phyloP scores from a whole-genome alignment of 1,139 yeast species.

The Hanseniaspora sp. region DNA sequence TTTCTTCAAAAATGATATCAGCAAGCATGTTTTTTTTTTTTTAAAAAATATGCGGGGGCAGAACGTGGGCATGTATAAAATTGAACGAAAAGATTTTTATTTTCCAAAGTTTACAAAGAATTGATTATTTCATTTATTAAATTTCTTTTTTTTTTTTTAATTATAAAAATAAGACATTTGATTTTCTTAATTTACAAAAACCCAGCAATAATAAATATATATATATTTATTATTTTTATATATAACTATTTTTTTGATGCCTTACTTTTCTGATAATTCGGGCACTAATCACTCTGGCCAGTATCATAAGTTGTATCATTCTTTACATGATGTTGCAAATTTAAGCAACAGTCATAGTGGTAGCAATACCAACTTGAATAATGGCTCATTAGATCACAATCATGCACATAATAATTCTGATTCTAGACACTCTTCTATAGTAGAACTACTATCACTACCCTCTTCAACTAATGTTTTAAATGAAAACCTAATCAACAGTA shows the following conservation, averaged over 20 bases:
- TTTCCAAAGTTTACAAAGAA: too few relatives aligned
- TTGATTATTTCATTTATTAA: too few relatives aligned
- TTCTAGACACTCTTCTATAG: conserved; percentile 60
- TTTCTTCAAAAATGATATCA: too few relatives aligned
- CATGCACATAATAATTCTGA: conserved; percentile 2
- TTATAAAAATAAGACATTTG: too few relatives aligned
- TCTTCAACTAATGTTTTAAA: conserved; percentile 16
- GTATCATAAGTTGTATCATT: conserved; percentile 9
- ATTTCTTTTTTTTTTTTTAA: too few relatives aligned
- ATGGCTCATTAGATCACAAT: neutral
- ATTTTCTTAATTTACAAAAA: too few relatives aligned
- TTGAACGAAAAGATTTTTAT: too few relatives aligned
- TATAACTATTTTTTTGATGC: neutral
- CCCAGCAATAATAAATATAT: too few relatives aligned
- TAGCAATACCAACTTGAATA: neutral
- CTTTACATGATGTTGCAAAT: neutral
- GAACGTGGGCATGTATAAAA: too few relatives aligned
- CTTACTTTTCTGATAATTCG: neutral
- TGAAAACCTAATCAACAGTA: conserved; percentile 22
- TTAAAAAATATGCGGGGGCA: too few relatives aligned
- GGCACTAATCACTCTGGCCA: conserved; percentile 1
- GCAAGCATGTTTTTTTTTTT: too few relatives aligned
- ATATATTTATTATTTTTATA: neutral
- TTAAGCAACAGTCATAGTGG: neutral
- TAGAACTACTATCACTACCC: conserved; percentile 68